Conservation (phyloP, 345 rosid species). For the Erodium maritimum region DNA sequence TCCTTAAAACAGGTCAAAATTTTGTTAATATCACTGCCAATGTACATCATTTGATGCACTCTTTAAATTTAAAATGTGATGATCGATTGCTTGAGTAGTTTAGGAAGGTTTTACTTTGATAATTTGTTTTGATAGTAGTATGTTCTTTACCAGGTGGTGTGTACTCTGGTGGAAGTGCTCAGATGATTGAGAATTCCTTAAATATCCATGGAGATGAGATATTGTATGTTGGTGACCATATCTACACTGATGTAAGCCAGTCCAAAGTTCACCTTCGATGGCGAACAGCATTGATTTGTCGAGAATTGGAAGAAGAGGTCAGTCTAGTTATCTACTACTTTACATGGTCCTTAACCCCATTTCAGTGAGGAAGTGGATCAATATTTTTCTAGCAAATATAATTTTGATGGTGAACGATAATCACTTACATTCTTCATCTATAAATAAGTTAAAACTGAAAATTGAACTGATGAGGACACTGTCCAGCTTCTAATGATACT, state of each 20-base stretch:
- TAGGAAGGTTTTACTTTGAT: neutral
- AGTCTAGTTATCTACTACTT: constrained; percentile 6
- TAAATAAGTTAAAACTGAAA: neutral
- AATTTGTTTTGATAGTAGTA: neutral
- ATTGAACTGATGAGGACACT: neutral
- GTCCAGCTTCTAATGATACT: neutral
- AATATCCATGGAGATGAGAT: constrained; percentile 89
- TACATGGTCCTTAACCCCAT: neutral
- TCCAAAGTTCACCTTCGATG: constrained; percentile 89
- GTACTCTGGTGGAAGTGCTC: constrained; percentile 97
- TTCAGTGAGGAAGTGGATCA: neutral
- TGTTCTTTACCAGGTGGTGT: constrained; percentile 48
- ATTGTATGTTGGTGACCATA: constrained; percentile 89
- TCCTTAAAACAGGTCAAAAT: too few species aligned
- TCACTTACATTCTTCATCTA: neutral
- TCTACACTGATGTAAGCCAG: constrained; percentile 91
- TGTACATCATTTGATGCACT: too few species aligned
- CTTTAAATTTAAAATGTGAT: too few species aligned
- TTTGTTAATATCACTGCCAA: too few species aligned
- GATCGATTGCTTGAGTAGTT: too few species aligned
- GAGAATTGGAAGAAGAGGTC: constrained; percentile 95
- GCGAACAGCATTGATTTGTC: constrained; percentile 88
- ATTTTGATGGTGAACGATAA: too few species aligned
- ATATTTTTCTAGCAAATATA: neutral
- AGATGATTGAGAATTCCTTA: constrained; percentile 82